Base-by-base conservation (phyloP, 2,329 filamentous ascomycete genomes). In the Aspergillus quadrilineatus region DNA sequence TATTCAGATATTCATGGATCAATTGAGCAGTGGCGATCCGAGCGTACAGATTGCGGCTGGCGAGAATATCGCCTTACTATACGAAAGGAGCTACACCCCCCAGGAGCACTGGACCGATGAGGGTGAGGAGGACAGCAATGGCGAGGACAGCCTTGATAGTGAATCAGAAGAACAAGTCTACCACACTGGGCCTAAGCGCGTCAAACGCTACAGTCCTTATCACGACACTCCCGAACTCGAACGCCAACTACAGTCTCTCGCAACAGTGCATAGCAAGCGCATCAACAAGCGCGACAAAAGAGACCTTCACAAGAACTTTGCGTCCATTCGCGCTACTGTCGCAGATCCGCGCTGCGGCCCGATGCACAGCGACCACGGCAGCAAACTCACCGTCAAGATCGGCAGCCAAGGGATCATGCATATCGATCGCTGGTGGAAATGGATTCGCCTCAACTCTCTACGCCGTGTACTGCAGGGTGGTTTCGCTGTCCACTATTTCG, bases 1-100 rank as follows among this genome's bases (percentile, higher is more conserved):
- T 14, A 83, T 94, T 65, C 89, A 94, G 52, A 86, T 88, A 1
- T 91, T 96, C 64, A 86, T 90, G 42, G 91, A 96, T 47, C 92
- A 96, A 73, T 86, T 96, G 15, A 86, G 92, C 58, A 91, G 89
- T 69, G 80, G 80, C 32, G 86, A 91, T 57, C 78, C 85, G 0
- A 78, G 82, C 7, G 89, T 96, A 1, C 90, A 94, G 67, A 85
- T 90, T 45, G 85, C 88, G 3, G 88, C 90, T 0, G 90, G 88
- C 3, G 84, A 88, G 67, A 90, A 90, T 70, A 92, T 96, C 57
- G 91, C 91, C 0, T 79, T 95, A 8, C 79, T 96, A 9, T 93
- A 90, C 66, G 92, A 96, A 72, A 88, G 89, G 60, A 84, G 82
- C 57, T 85, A 82, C 69, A 83, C 81, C 0, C 79, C 80, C 36